Evolutionary conservation across 768 basidiomycete species (phyloP).

Genomic region (Neoboletus subvelutipes): DNA sequence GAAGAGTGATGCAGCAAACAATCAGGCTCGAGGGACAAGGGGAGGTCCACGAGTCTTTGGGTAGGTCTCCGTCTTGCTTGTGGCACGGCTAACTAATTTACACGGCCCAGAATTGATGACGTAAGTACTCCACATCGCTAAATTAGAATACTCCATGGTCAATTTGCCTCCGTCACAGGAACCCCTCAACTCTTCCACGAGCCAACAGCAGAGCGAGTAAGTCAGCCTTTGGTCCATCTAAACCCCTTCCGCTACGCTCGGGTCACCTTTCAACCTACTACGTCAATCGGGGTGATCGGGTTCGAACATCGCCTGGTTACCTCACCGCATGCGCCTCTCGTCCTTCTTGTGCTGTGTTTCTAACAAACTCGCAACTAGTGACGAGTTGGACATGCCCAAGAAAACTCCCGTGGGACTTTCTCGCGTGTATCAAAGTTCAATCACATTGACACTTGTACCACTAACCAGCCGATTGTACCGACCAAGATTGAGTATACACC

Average conservation of each 20-base stretch:
- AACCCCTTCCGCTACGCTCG: slow-evolving; percentile 10
- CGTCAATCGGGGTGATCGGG: slow-evolving; percentile 24
- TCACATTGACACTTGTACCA: neutral
- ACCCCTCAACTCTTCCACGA: slow-evolving; percentile 27
- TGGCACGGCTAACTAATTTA: neutral
- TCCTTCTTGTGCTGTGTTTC: slow-evolving; percentile 65
- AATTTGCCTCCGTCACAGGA: slow-evolving; percentile 20
- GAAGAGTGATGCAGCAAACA: slow-evolving; percentile 16
- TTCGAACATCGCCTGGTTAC: slow-evolving; percentile 27
- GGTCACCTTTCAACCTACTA: slow-evolving; percentile 11
- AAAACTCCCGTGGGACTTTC: slow-evolving; percentile 29
- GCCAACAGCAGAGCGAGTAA: slow-evolving; percentile 30
- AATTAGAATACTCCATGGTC: slow-evolving; percentile 15
- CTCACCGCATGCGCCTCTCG: slow-evolving; percentile 56
- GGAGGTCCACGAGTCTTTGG: slow-evolving; percentile 4
- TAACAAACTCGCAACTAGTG: slow-evolving; percentile 51
- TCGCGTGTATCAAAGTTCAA: neutral
- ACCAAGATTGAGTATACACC: slow-evolving; percentile 44
- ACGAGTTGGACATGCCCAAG: slow-evolving; percentile 40
- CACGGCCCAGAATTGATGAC: slow-evolving; percentile 30
- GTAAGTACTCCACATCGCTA: slow-evolving; percentile 27
- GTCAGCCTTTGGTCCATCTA: slow-evolving; percentile 26
- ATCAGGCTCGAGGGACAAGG: slow-evolving; percentile 20
- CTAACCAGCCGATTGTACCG: slow-evolving; percentile 5
- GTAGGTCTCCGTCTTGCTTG: slow-evolving; percentile 10